Conservation (phyloP, 768 basidiomycete genomes). For the Suillus variegatus region DNA sequence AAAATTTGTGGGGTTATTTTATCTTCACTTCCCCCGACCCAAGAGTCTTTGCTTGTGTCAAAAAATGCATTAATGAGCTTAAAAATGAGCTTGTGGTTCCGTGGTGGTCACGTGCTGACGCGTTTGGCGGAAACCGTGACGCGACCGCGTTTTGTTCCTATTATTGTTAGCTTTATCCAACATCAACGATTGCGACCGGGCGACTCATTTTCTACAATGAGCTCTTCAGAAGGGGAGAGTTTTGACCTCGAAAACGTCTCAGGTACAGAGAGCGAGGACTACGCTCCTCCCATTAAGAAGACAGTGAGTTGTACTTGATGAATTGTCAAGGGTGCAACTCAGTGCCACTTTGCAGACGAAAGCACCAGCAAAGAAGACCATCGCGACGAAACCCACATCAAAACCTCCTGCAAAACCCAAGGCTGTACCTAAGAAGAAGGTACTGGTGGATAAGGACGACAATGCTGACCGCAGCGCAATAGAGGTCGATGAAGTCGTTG, state of each 20-base stretch:
- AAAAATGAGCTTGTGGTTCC: constrained; percentile 37
- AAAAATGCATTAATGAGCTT: no score
- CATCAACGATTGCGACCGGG: constrained; percentile 3
- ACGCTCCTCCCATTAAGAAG: constrained; percentile 62
- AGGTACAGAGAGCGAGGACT: constrained; percentile 67
- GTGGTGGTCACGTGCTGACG: not conserved
- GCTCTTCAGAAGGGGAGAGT: constrained; percentile 71
- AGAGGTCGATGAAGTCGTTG: constrained; percentile 40
- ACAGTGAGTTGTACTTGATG: constrained; percentile 24
- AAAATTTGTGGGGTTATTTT: not conserved
- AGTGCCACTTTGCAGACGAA: constrained; percentile 24
- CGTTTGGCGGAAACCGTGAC: not conserved
- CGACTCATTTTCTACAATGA: constrained; percentile 46
- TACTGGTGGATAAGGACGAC: constrained; percentile 64
- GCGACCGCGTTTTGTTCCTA: constrained; percentile 2
- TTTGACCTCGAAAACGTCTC: constrained; percentile 62
- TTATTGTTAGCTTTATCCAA: constrained; percentile 2
- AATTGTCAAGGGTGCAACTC: constrained; percentile 21
- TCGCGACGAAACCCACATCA: constrained; percentile 42
- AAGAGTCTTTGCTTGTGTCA: no score
- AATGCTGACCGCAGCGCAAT: constrained; percentile 53
- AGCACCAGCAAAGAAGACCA: constrained; percentile 40
- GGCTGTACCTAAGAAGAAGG: constrained; percentile 65
- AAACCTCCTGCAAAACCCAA: constrained; percentile 49
- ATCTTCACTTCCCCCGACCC: no score